Base-by-base conservation (phyloP, 2,329 filamentous ascomycete genomes). In the Verticillium dahliae region DNA sequence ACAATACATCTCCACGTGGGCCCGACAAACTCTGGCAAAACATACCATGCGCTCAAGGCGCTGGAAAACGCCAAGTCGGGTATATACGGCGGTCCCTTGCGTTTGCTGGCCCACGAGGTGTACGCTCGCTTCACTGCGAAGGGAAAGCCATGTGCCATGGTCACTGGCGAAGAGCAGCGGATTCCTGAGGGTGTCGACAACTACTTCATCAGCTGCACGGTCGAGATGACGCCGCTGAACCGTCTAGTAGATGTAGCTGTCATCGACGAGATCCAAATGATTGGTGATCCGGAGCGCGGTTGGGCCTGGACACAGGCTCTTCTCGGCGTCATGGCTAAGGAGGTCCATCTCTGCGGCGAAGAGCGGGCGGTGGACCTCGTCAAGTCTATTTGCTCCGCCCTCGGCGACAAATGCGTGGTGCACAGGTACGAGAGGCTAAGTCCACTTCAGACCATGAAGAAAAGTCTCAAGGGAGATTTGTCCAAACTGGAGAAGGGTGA, bases 241-340 rank as follows among this genome's bases (percentile, higher is more conserved):
- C 66, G 75, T 4, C 72, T 73, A 2, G 86, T 91, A 35, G 94
- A 98, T 52, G 93, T 99, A 39, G 94, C 92, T 1, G 94, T 99
- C 67, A 94, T 99, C 65, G 95, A 99, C 71, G 95, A 99, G 77
- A 98, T 99, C 62, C 95, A 99, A 75, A 98, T 99, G 95, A 91
- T 99, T 67, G 88, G 86, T 15, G 88, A 92, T 69, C 65, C 73
- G 0, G 85, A 91, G 0, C 88, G 95, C 67, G 95, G 96, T 1
- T 96, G 90, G 88, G 93, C 92, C 2, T 99, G 95, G 95, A 97
- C 93, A 1, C 86, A 92, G 68, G 95, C 95, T 1, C 80, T 98
- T 14, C 80, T 99, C 5, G 95, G 95, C 39, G 82, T 97, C 1
- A 88, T 90, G 74, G 95, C 92, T 4, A 89, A 88, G 68, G 95